Evolutionary conservation across 305 asterid species (phyloP), one percentile per base, ranked within the genome.

Genomic region (Petunia hybrid): DNA sequence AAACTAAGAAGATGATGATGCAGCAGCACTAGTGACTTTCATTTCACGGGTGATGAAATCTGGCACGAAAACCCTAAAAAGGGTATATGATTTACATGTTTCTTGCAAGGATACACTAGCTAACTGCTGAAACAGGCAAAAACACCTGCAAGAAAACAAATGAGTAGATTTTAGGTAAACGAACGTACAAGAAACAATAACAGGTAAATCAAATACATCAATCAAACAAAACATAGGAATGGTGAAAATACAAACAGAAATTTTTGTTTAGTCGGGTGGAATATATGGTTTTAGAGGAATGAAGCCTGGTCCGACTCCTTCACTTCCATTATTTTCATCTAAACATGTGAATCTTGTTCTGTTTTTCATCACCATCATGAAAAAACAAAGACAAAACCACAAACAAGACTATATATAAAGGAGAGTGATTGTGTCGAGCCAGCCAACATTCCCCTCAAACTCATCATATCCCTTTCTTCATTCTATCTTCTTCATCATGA

Each of bases 281-380:
- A 78, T 46, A 9, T 65, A 65, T 79, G n/a, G 43, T 85, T 87
- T 87, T 86, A 69, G 85, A 85, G 90, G 90, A 89, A 90, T 90
- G 97, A 92, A 92, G 97, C 97, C 97, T 92, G 97, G 95, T 92
- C 97, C 97, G 97, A 92, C 70, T 87, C 94, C 86, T 65, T 87
- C 89, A 88, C 90, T 73, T 63, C 1, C 8, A 13, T 40, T 40
- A 0, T 22, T 35, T 40, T 68, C 76, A 68, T 39, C 74, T 8
- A 70, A 9, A 43, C 31, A 40, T 67, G 1, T 59, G 38, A 51
- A 70, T 7, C 13, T 43, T 69, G 6, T 53, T 76, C 12, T 42
- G 73, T 71, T 60, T 14, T 69, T 42, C 63, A 38, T 83, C 57
- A 16, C 53, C 42, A 57, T 79, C 31, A 61, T 12, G 48, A 42